Percentiles rank a stretch among this genome's conserved stretches.
Evolutionary conservation across 805 yeast species (phyloP).

Genomic region (Candida sakaeoensis): DNA sequence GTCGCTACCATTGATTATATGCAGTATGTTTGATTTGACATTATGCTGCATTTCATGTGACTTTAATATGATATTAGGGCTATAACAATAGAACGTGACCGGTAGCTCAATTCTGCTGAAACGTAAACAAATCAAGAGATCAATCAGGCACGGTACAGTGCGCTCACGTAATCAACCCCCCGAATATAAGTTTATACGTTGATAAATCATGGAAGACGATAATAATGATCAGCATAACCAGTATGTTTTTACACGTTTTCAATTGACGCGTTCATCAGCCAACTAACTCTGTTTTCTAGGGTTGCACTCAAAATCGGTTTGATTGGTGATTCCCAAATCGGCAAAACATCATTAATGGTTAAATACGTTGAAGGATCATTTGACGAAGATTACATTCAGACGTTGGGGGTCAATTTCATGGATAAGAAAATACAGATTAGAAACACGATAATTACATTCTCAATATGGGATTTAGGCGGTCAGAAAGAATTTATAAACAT

Average conservation of each 20-base stretch:
- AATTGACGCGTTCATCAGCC: neutral
- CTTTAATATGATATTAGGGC: neutral
- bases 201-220: constrained; percentile 8
- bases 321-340: constrained; percentile 93
- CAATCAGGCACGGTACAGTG: neutral
- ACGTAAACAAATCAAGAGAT: constrained; percentile 12
- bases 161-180: too few relatives aligned
- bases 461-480: constrained; percentile 96
- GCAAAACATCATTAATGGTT: constrained; percentile 94
- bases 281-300: constrained; percentile 20
- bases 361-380: constrained; percentile 94
- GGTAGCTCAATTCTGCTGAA: constrained; percentile 5
- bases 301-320: constrained; percentile 84
- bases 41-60: neutral
- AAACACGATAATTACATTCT: constrained; percentile 82
- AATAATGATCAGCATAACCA: constrained; percentile 30
- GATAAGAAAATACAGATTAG: constrained; percentile 82
- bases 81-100: neutral
- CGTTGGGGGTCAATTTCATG: constrained; percentile 93
- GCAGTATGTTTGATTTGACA: neutral
- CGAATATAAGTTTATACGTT: too few relatives aligned
- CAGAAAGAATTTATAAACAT: constrained; percentile 91
- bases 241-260: constrained; percentile 34
- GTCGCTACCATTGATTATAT: neutral
- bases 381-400: constrained; percentile 89